A percentile compares a stretch with the other conserved stretches of the same genome.
Evolutionary conservation across 1,139 yeast species (phyloP).

Genomic region (Sugiyamaella paludigena): DNA sequence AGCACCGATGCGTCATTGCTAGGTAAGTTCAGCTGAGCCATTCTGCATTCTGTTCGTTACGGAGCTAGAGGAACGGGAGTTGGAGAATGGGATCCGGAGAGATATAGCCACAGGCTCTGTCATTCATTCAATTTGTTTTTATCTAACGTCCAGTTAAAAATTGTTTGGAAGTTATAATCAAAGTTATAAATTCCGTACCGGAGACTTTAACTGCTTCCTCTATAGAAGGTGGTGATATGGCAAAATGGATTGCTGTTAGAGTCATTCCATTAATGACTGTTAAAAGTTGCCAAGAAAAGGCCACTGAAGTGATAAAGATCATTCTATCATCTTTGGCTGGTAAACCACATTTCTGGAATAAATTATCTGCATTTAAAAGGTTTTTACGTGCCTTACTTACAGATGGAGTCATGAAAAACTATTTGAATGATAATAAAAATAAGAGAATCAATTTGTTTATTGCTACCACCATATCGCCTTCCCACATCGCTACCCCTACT

Average conservation of each 20-base stretch:
- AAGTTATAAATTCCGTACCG: neutral
- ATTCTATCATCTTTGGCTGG: neutral
- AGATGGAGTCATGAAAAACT: neutral
- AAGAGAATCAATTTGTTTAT: too few relatives aligned
- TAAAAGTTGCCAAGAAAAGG: neutral
- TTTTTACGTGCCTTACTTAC: neutral
- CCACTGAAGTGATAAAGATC: neutral
- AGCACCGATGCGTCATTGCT: too few relatives aligned
- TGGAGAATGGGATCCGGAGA: too few relatives aligned
- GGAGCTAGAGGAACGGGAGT: too few relatives aligned
- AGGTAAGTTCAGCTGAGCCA: too few relatives aligned
- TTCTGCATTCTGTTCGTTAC: too few relatives aligned
- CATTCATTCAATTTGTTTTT: too few relatives aligned
- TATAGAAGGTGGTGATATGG: conserved; percentile 3
- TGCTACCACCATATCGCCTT: too few relatives aligned
- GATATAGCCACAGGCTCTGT: too few relatives aligned
- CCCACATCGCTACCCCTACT: too few relatives aligned
- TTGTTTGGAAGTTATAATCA: neutral
- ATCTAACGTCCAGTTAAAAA: neutral
- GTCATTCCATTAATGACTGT: neutral
- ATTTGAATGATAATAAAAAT: too few relatives aligned
- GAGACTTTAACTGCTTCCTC: neutral
- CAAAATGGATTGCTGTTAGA: conserved; percentile 2
- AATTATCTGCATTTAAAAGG: neutral
- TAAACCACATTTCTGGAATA: conserved; percentile 3